These are phyloP conservation scores for Penicillium glabrum DNA, from an alignment of 2,329 filamentous ascomycete genomes.

Conservation along the genomic window DNA sequence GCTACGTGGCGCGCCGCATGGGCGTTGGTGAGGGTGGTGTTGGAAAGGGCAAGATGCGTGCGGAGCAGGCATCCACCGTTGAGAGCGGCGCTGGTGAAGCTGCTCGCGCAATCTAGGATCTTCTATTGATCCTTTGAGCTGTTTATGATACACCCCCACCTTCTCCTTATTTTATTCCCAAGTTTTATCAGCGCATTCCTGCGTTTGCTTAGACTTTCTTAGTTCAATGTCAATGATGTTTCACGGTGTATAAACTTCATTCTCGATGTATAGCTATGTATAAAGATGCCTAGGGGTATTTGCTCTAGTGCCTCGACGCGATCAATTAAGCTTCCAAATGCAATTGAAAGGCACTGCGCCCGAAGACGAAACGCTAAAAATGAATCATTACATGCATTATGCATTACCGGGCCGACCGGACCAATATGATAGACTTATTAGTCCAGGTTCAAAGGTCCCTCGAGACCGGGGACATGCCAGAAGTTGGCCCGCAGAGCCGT, in stretches of 20 bases:
- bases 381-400: conserved; percentile 7
- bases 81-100: conserved; percentile 62
- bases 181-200: neutral
- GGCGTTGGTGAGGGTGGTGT: conserved; percentile 82
- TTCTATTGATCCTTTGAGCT: neutral
- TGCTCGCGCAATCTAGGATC: conserved; percentile 52
- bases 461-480: conserved; percentile 67
- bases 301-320: neutral
- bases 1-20: conserved; percentile 94
- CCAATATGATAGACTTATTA: conserved; percentile 36
- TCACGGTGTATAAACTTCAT: neutral
- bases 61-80: conserved; percentile 55
- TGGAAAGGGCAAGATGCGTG: conserved; percentile 55
- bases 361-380: conserved; percentile 3
- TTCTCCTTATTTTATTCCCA: neutral
- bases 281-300: neutral
- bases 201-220: neutral
- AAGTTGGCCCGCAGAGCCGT: conserved; percentile 89
- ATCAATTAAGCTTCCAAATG: conserved; percentile 8
- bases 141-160: conserved; percentile 15
- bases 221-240: neutral
- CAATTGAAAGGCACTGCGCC: conserved; percentile 10
- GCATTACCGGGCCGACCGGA: neutral
- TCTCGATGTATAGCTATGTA: conserved; percentile 4
- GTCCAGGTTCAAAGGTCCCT: conserved; percentile 65